phyloP scores from a whole-genome alignment of 1,284 basidiomycete species.

The Anthracocystis walkeri region DNA sequence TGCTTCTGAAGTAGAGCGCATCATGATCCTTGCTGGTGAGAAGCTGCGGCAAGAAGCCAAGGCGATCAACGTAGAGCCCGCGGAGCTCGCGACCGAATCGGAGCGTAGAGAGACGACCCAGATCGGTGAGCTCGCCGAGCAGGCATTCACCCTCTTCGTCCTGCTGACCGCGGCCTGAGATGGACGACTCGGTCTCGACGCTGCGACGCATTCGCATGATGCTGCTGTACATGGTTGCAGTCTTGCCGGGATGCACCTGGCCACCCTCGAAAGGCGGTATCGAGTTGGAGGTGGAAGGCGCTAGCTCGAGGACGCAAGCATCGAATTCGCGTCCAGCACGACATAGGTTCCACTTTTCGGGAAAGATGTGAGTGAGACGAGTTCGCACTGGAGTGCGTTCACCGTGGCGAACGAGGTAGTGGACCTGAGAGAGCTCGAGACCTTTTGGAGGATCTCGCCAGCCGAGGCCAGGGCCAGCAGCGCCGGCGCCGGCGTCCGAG shows the following conservation, averaged over 20 bases:
- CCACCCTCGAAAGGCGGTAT: constrained; percentile 39
- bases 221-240: constrained; percentile 35
- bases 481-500: constrained; percentile 42
- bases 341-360: constrained; percentile 64
- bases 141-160: constrained; percentile 70
- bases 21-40: constrained; percentile 46
- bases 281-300: constrained; percentile 15
- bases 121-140: constrained; percentile 82
- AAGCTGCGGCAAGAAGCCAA: constrained; percentile 69
- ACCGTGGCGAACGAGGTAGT: constrained; percentile 66
- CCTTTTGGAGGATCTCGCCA: constrained; percentile 56
- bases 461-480: constrained; percentile 49
- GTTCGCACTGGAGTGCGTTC: constrained; percentile 66
- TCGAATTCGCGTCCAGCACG: constrained; percentile 60
- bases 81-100: constrained; percentile 77
- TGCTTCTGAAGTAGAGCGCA: constrained; percentile 72
- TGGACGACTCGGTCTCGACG: constrained; percentile 46
- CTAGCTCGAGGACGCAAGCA: constrained; percentile 53
- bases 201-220: constrained; percentile 48
- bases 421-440: constrained; percentile 60
- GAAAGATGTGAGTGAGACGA: constrained; percentile 59
- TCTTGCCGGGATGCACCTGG: constrained; percentile 30
- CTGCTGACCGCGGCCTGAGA: constrained; percentile 21
- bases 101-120: constrained; percentile 80
- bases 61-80: constrained; percentile 78